A percentile compares a stretch with the other conserved stretches of the same genome.
Evolutionary conservation across 768 basidiomycete species (phyloP).

Genomic region (Auriscalpium microsporum): DNA sequence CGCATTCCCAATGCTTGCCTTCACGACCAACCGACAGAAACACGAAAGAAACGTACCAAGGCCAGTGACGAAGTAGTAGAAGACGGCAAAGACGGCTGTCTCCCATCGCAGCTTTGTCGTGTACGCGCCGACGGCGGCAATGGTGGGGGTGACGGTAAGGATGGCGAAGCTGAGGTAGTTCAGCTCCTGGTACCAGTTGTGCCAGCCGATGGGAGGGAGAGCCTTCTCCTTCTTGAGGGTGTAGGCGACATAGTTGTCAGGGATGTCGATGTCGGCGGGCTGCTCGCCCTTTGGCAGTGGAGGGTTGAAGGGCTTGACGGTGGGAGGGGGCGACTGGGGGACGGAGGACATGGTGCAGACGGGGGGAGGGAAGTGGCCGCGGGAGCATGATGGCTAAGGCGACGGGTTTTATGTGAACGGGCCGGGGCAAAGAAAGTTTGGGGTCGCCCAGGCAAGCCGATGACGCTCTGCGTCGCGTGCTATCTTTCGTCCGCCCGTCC

Average conservation of each 20-base stretch:
- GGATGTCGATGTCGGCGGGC: conserved; percentile 32
- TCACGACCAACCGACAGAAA: background rate
- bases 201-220: conserved; percentile 38
- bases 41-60: conserved; percentile 49
- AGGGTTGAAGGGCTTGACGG: conserved; percentile 16
- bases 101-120: conserved; percentile 60
- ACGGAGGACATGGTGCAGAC: conserved; percentile 23
- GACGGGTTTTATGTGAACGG: conserved; percentile 5
- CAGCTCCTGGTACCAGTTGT: conserved; percentile 46
- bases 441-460: background rate
- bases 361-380: conserved; percentile 2
- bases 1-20: too few species aligned
- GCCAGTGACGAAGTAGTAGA: conserved; percentile 76
- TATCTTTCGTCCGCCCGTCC: background rate
- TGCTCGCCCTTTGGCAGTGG: conserved; percentile 18
- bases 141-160: conserved; percentile 62
- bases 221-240: conserved; percentile 42
- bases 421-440: conserved; percentile 4
- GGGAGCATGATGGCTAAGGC: background rate
- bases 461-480: background rate
- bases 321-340: conserved; percentile 16
- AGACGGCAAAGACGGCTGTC: conserved; percentile 59
- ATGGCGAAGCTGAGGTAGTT: conserved; percentile 72
- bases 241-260: conserved; percentile 51
- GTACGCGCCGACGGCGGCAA: conserved; percentile 66